Base-by-base conservation (phyloP, 2,329 filamentous ascomycete genomes). In the Talaromyces sp. region DNA sequence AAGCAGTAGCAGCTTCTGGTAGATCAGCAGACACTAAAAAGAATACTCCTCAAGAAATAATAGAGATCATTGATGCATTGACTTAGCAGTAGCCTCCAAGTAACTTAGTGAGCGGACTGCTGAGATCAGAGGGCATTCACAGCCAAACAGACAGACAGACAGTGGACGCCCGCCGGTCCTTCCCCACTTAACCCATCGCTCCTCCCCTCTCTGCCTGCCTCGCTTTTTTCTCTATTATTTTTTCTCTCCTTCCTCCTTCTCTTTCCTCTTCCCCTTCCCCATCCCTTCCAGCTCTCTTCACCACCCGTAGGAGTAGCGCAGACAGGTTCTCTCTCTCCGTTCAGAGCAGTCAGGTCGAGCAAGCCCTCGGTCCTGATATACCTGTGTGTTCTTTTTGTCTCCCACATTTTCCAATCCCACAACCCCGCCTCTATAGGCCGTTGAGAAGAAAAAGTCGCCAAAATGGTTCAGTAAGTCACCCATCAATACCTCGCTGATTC, bases 401-500 rank as follows among this genome's bases (percentile, higher is more conserved):
- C 69, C 58, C 48, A 61, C 58, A 62, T 68, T 48, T 67, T 67
- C 65, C n/a, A 35, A 67, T 71, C 70, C 63, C 70, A 69, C 68
- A 74, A 74, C 76, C 77, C 76, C 76, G 76, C 77, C 77, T 78
- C 75, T 74, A 76, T 58, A 67, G 75, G 76, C 75, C 65, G 68
- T 75, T 75, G 64, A 72, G 68, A 67, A 68, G 67, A 72, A 74
- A 76, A 74, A 75, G 91, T 93, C 91, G 92, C 85, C 90, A 97
- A 93, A 82, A 99, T 99, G 95, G 95, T 99, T 82, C 97, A 98
- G 93, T 97, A 90, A 90, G 93, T 94, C 22, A 43, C 11, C 31
- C 33, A 13, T n/a, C 37, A 9, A n/a, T 56, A 9, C 22, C 5
- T 22, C 14, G 31, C 5, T 22, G 16, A 35, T 13, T 31, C 27